These are phyloP conservation scores for Didymellaceae sp. DNA, from an alignment of 2,329 filamentous ascomycete species.

Conservation along the genomic window DNA sequence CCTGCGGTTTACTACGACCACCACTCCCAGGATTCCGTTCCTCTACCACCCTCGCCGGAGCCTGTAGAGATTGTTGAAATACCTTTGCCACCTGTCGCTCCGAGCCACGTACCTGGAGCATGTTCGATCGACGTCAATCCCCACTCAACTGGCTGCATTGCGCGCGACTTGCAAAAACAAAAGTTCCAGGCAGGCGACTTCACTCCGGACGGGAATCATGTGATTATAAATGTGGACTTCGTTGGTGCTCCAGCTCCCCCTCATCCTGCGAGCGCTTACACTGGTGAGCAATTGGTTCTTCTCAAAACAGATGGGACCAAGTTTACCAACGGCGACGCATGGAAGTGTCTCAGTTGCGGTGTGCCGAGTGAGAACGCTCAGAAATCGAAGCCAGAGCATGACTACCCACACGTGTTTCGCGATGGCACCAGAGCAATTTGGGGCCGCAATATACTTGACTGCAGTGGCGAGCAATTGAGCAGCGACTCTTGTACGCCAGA, in stretches of 20 bases:
- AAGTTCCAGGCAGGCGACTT: conserved; percentile 46
- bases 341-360: conserved; percentile 58
- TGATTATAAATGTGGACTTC: conserved; percentile 51
- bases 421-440: conserved; percentile 49
- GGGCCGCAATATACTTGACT: conserved; percentile 47
- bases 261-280: conserved; percentile 52
- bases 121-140: conserved; percentile 48
- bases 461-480: conserved; percentile 37
- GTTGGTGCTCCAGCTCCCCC: conserved; percentile 51
- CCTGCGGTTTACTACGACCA: background rate
- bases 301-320: conserved; percentile 50
- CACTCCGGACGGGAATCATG: conserved; percentile 53
- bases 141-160: conserved; percentile 48
- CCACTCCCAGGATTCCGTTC: background rate
- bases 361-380: conserved; percentile 44
- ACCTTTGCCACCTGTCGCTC: conserved; percentile 48
- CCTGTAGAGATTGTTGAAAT: conserved; percentile 44
- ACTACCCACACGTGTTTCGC: conserved; percentile 55
- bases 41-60: background rate
- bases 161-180: conserved; percentile 18
- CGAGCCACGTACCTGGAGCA: conserved; percentile 32
- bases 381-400: conserved; percentile 26
- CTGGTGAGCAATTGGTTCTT: conserved; percentile 51
- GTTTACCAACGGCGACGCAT: conserved; percentile 55
- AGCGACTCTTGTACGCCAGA: conserved; percentile 50